Evolutionary conservation across 306 rosid species (phyloP).

Genomic region (Nissolia schottii): DNA sequence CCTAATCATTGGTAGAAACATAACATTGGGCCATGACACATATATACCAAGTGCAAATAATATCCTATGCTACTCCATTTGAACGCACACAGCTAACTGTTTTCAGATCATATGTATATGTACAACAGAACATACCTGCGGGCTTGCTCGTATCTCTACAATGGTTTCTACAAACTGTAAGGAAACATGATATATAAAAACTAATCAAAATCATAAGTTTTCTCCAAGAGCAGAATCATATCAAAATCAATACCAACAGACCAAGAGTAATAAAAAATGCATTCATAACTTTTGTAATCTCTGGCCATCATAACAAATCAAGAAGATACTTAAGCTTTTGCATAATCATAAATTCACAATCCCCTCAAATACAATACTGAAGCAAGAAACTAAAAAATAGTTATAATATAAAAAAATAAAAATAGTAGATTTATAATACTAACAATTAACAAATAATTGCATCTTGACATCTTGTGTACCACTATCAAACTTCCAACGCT

Average conservation of each 20-base stretch:
- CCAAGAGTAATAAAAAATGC: background rate
- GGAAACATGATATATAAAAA: background rate
- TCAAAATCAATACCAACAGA: background rate
- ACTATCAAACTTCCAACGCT: background rate
- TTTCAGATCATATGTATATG: background rate
- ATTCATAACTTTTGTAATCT: background rate
- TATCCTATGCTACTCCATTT: background rate
- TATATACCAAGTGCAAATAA: background rate
- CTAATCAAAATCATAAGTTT: background rate
- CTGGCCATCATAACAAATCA: background rate
- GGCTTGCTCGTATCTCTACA: conserved; percentile 44
- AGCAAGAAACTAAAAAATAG: background rate
- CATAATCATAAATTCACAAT: background rate
- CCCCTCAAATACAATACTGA: background rate
- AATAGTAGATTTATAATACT: background rate
- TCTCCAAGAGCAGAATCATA: background rate
- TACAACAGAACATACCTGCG: conserved; percentile 44
- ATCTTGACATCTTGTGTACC: background rate
- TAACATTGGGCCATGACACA: too few relatives aligned
- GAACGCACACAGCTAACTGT: background rate
- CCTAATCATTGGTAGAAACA: too few relatives aligned
- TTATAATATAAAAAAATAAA: background rate
- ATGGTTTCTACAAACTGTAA: conserved; percentile 75
- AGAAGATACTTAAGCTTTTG: background rate
- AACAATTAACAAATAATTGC: background rate